Conservation (phyloP, 352 stramenopile genomes). For the Globisporangium nodosum region DNA sequence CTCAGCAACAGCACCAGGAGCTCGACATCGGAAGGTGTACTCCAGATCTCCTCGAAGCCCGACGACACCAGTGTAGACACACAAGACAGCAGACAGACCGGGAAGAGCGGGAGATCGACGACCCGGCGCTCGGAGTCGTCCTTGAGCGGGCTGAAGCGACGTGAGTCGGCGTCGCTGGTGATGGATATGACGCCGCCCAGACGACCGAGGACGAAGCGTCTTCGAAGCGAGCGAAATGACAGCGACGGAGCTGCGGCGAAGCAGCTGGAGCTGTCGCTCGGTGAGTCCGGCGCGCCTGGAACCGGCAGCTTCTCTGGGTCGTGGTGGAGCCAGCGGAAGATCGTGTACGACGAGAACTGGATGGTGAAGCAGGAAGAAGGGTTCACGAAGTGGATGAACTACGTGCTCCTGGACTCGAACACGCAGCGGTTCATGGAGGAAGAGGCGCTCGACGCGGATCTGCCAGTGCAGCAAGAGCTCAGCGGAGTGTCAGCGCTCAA, state of each 20-base stretch:
- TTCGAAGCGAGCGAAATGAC: slow-evolving; percentile 4
- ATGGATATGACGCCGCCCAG: slow-evolving; percentile 41
- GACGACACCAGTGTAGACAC: neutral
- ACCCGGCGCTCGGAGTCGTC: neutral
- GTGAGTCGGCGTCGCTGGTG: slow-evolving; percentile 17
- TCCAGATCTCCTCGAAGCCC: slow-evolving; percentile 5
- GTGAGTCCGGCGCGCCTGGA: neutral
- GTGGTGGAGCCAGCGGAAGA: slow-evolving; percentile 72
- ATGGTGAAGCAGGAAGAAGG: slow-evolving; percentile 74
- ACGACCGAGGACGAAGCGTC: slow-evolving; percentile 21
- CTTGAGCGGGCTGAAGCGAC: slow-evolving; percentile 20
- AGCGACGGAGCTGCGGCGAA: slow-evolving; percentile 6
- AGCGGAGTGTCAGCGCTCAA: neutral
- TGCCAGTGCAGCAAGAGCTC: neutral
- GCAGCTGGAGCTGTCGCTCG: slow-evolving; percentile 7
- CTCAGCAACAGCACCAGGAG: neutral
- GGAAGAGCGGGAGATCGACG: slow-evolving; percentile 4
- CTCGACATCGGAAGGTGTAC: neutral
- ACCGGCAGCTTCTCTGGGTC: slow-evolving; percentile 30
- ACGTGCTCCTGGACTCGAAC: slow-evolving; percentile 62
- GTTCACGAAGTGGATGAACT: slow-evolving; percentile 88
- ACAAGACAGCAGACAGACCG: neutral
- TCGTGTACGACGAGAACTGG: slow-evolving; percentile 72
- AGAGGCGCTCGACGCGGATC: slow-evolving; percentile 15
- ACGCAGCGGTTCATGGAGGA: slow-evolving; percentile 31